Percentiles rank a stretch among this genome's conserved stretches.
These are phyloP conservation scores for Magnaporthiopsis incrustans DNA, from an alignment of 2,329 filamentous ascomycete species.

Conservation along the genomic window DNA sequence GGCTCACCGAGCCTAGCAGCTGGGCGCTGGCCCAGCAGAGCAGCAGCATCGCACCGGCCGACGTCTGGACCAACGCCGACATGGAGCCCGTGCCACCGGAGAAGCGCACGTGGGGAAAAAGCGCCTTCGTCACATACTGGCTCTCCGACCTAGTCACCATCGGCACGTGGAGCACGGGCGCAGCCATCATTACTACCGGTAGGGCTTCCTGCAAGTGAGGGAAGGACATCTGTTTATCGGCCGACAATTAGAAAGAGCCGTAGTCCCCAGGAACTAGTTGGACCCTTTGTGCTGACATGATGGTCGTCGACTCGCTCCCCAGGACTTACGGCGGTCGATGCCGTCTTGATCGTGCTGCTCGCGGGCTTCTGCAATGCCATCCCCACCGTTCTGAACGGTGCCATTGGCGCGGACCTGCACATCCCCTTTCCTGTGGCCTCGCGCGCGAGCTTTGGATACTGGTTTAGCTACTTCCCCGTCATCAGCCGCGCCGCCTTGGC, in stretches of 20 bases:
- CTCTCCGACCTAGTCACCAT: conserved; percentile 19
- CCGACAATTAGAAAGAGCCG: too few relatives aligned
- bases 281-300: too few relatives aligned
- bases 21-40: conserved; percentile 24
- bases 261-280: too few relatives aligned
- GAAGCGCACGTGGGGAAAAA: conserved; percentile 26
- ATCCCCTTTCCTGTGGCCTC: conserved; percentile 38
- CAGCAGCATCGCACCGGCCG: conserved; percentile 22
- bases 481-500: conserved; percentile 29
- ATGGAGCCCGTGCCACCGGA: conserved; percentile 27
- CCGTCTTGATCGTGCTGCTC: conserved; percentile 42
- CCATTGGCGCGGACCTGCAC: conserved; percentile 37
- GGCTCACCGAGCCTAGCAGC: conserved; percentile 16
- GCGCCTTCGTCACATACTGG: conserved; percentile 20
- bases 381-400: conserved; percentile 39
- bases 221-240: too few relatives aligned
- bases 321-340: conserved; percentile 31
- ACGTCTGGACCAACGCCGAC: conserved; percentile 23
- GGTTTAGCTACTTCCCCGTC: conserved; percentile 35
- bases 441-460: conserved; percentile 37
- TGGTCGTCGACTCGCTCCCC: conserved; percentile 2
- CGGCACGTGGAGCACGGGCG: conserved; percentile 19
- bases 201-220: too few relatives aligned
- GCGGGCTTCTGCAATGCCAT: conserved; percentile 53
- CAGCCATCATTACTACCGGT: conserved; percentile 13